Percentiles rank a stretch among this genome's conserved stretches.
Conservation (phyloP, 768 basidiomycete genomes). For the Lactarius tabidus region DNA sequence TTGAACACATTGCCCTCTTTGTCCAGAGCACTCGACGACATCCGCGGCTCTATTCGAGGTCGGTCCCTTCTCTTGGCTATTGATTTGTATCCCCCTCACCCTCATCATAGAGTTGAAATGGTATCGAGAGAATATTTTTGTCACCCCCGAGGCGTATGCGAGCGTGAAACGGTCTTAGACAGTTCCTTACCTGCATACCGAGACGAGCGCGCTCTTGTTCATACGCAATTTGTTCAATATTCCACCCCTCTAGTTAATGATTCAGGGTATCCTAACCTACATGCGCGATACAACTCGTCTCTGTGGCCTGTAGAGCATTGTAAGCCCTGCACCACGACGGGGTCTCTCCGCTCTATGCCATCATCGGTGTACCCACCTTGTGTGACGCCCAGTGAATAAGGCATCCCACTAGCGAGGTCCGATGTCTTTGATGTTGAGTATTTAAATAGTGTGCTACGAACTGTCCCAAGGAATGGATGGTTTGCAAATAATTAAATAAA, state of each 20-base stretch:
- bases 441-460: not conserved
- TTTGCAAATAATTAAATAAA: too few species aligned
- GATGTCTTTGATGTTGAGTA: not conserved
- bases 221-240: not conserved
- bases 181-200: not conserved
- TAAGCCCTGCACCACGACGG: not conserved
- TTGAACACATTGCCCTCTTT: not conserved
- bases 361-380: not conserved
- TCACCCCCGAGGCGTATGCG: constrained; percentile 33
- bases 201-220: not conserved
- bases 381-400: not conserved
- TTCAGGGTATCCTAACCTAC: not conserved
- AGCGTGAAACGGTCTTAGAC: constrained; percentile 1
- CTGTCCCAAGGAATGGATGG: too few species aligned
- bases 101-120: constrained; percentile 60
- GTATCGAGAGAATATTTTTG: constrained; percentile 75
- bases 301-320: not conserved
- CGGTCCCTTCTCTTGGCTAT: constrained; percentile 5
- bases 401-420: not conserved
- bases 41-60: constrained; percentile 73
- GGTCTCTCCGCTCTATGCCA: too few species aligned
- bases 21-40: constrained; percentile 77
- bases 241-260: not conserved
- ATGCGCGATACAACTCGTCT: not conserved
- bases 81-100: constrained; percentile 3